A percentile compares a stretch with the other conserved stretches of the same genome.
These are phyloP conservation scores for Monosporascus ibericus DNA, from an alignment of 2,329 filamentous ascomycete species.

Conservation along the genomic window DNA sequence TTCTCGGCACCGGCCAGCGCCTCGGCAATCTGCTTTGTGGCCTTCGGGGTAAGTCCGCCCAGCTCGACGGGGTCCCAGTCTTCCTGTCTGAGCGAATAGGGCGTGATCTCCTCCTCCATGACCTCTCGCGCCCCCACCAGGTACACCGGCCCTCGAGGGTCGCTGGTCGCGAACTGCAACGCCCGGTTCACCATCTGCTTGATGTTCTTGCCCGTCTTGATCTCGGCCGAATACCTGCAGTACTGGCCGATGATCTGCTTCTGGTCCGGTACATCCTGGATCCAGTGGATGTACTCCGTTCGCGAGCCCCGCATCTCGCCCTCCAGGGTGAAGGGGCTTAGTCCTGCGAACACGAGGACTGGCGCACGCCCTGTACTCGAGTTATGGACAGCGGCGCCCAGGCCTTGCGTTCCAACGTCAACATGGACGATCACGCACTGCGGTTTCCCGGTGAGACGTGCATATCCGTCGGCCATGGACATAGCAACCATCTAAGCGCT, in stretches of 20 bases:
- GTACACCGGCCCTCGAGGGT: conserved; percentile 75
- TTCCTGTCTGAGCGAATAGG: conserved; percentile 61
- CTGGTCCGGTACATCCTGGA: conserved; percentile 78
- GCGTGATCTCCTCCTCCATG: conserved; percentile 78
- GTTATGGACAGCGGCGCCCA: conserved; percentile 75
- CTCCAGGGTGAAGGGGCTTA: conserved; percentile 71
- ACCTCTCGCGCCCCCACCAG: conserved; percentile 72
- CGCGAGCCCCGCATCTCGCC: conserved; percentile 72
- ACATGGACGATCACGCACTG: conserved; percentile 77
- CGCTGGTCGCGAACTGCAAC: conserved; percentile 71
- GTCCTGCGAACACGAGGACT: conserved; percentile 70
- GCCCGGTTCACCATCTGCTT: conserved; percentile 88
- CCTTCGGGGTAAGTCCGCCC: conserved; percentile 47
- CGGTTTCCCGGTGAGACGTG: conserved; percentile 63
- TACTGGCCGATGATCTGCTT: conserved; percentile 78
- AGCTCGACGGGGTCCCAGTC: conserved; percentile 68
- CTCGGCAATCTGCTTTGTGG: conserved; percentile 54
- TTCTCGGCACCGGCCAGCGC: conserved; percentile 57
- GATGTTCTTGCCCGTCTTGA: conserved; percentile 78
- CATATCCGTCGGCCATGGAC: conserved; percentile 79
- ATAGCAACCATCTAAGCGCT: conserved; percentile 67
- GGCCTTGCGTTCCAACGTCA: conserved; percentile 74
- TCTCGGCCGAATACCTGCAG: conserved; percentile 75
- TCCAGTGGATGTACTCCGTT: conserved; percentile 83
- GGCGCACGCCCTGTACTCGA: conserved; percentile 69